Base-by-base conservation (phyloP, 2,329 filamentous ascomycete species). In the Ceratocystis colombiana region DNA sequence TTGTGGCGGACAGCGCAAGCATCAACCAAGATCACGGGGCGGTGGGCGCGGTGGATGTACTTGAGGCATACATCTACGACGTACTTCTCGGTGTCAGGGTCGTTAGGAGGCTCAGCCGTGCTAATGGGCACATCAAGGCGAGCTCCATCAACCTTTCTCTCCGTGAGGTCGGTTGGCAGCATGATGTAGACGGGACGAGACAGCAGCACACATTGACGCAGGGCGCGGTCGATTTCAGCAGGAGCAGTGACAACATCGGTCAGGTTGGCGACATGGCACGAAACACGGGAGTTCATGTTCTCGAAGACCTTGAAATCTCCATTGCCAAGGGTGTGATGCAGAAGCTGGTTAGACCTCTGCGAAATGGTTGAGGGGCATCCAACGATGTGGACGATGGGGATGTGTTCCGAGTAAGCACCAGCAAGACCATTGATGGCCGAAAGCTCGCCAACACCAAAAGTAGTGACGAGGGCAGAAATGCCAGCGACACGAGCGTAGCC, bases 171-270 rank as follows among this genome's bases (percentile, higher is more conserved):
- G 17, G 88, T 89, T 1, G 91, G 90, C 7, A 96, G 79, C 73
- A 87, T 87, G 71, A 96, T 85, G 75, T 96, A 96, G 62, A 95
- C 88, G 2, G 91, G 91, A 22, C 88, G 82, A 68, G 86, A 89
- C 66, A 83, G 79, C 57, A 89, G 75, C 77, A 84, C 90, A 74
- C 89, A 94, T 75, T 90, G 81, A 41, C 83, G 82, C 33, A 96
- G 80, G 2, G 88, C 84, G 71, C 89, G 81, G 73, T 96, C 91
- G 70, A 96, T 92, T 71, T 90, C 83, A 15, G 79, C 78, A 8
- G 89, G 86, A 53, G 88, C 88, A 70, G 89, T 86, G 67, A 80
- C 75, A 1, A 87, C 84, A 69, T 89, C 82, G 72, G 84, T 86
- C 66, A 96, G 80, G 71, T 87, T 86, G 65, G 87, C 85, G 48